Conservation (phyloP, 2,329 filamentous ascomycete species). For the Metarhizium guizhouense region DNA sequence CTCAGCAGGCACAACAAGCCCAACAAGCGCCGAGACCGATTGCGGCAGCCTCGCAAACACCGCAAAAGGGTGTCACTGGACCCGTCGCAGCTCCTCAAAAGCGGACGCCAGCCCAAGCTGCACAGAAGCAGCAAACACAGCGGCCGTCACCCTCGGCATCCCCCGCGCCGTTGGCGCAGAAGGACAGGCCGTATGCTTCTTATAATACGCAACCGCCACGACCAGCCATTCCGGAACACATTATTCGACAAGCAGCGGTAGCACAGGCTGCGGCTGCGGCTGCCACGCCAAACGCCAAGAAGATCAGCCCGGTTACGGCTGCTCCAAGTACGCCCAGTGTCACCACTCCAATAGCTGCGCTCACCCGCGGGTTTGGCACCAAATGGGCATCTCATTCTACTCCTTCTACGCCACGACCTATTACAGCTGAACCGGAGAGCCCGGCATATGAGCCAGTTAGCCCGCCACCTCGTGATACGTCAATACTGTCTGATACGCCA, state of each 20-base stretch:
- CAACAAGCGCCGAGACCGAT: slow-evolving; percentile 18
- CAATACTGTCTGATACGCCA: slow-evolving; percentile 24
- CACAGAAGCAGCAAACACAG: slow-evolving; percentile 15
- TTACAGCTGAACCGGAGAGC: slow-evolving; percentile 32
- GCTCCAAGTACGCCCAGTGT: slow-evolving; percentile 26
- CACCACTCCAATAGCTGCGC: slow-evolving; percentile 15
- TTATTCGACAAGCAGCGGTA: slow-evolving; percentile 28
- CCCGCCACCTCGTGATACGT: slow-evolving; percentile 34
- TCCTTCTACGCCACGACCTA: slow-evolving; percentile 45
- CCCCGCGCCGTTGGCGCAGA: slow-evolving; percentile 15
- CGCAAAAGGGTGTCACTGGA: slow-evolving; percentile 13
- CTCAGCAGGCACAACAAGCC: slow-evolving; percentile 17
- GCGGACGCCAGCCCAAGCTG: slow-evolving; percentile 19
- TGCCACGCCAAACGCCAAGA: slow-evolving; percentile 21
- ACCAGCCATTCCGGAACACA: slow-evolving; percentile 31
- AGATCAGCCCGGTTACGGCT: slow-evolving; percentile 20
- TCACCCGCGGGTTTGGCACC: slow-evolving; percentile 37
- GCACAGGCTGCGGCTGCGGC: slow-evolving; percentile 15
- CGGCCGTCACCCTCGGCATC: slow-evolving; percentile 16
- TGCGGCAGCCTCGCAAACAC: slow-evolving; percentile 21
- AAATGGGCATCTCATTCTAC: slow-evolving; percentile 50
- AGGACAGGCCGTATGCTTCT: slow-evolving; percentile 19
- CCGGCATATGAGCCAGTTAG: slow-evolving; percentile 52
- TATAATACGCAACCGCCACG: slow-evolving; percentile 23
- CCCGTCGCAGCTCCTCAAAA: slow-evolving; percentile 21